A percentile compares a stretch with the other conserved stretches of the same genome.
Conservation (phyloP, 2,329 filamentous ascomycete species). For the Periconia sp. region DNA sequence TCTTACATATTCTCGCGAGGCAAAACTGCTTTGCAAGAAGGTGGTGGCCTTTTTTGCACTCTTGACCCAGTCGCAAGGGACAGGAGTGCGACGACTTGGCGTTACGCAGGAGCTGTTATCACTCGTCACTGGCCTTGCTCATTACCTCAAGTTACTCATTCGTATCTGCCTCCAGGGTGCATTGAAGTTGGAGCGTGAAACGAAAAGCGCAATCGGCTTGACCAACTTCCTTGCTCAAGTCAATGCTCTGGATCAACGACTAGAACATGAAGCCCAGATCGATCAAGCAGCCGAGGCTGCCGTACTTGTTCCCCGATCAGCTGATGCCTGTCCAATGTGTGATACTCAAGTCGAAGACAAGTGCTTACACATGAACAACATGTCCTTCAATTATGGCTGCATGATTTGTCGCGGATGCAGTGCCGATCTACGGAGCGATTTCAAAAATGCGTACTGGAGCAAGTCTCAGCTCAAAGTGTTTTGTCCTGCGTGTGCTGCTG, state of each 20-base stretch:
- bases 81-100: slow-evolving; percentile 83
- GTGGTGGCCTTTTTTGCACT: slow-evolving; percentile 97
- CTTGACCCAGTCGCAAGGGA: slow-evolving; percentile 91
- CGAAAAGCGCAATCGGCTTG: slow-evolving; percentile 71
- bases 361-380: slow-evolving; percentile 74
- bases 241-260: slow-evolving; percentile 68
- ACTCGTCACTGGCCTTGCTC: slow-evolving; percentile 90
- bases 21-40: slow-evolving; percentile 99
- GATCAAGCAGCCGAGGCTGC: slow-evolving; percentile 47
- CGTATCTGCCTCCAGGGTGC: slow-evolving; percentile 94
- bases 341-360: slow-evolving; percentile 91
- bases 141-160: slow-evolving; percentile 96
- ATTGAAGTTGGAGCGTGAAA: slow-evolving; percentile 86
- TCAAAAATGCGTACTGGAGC: slow-evolving; percentile 73
- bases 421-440: slow-evolving; percentile 68
- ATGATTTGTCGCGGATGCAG: slow-evolving; percentile 71
- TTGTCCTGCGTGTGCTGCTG: slow-evolving; percentile 68
- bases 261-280: slow-evolving; percentile 40
- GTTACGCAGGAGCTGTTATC: slow-evolving; percentile 99
- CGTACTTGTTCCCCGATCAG: slow-evolving; percentile 48
- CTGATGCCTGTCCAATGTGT: slow-evolving; percentile 80
- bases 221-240: slow-evolving; percentile 83
- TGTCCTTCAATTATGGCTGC: slow-evolving; percentile 83
- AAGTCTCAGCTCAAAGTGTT: slow-evolving; percentile 68
- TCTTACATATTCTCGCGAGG: slow-evolving; percentile 88